phyloP scores from a whole-genome alignment of 108 stramenopile genomes.

The Nannochloropsis salina region DNA sequence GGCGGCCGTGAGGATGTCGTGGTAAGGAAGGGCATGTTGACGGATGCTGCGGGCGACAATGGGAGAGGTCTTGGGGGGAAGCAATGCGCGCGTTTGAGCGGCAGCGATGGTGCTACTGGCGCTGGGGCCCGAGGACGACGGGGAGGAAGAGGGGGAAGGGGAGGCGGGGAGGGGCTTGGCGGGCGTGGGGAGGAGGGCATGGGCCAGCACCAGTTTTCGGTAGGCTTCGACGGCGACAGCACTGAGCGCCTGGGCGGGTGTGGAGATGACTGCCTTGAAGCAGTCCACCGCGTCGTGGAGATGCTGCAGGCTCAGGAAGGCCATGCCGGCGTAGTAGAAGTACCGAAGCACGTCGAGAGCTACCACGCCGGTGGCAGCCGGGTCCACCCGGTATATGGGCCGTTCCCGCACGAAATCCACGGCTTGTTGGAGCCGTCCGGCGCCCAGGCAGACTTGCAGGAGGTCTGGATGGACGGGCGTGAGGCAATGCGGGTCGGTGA shows the following conservation, averaged over 20 bases:
- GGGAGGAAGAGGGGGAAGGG: neutral
- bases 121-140: neutral
- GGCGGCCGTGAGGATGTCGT: neutral
- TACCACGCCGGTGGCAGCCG: neutral
- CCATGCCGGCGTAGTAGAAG: neutral
- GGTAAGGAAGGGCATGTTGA: neutral
- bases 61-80: neutral
- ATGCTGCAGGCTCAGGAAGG: neutral
- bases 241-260: neutral
- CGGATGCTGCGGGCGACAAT: neutral
- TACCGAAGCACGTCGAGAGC: neutral
- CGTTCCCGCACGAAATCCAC: neutral
- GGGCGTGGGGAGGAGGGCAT: neutral
- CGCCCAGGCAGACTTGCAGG: slow-evolving; percentile 60
- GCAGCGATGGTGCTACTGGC: neutral
- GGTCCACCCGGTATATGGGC: neutral
- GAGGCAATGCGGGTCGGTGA: slow-evolving; percentile 53
- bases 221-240: neutral
- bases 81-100: neutral
- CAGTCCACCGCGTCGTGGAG: neutral
- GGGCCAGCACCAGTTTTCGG: neutral
- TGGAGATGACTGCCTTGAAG: neutral
- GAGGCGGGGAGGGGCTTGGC: neutral
- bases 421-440: neutral
- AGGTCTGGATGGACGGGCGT: slow-evolving; percentile 72